phyloP scores from a whole-genome alignment of 495 filamentous ascomycete species.

The Chaetomium fimeti region DNA sequence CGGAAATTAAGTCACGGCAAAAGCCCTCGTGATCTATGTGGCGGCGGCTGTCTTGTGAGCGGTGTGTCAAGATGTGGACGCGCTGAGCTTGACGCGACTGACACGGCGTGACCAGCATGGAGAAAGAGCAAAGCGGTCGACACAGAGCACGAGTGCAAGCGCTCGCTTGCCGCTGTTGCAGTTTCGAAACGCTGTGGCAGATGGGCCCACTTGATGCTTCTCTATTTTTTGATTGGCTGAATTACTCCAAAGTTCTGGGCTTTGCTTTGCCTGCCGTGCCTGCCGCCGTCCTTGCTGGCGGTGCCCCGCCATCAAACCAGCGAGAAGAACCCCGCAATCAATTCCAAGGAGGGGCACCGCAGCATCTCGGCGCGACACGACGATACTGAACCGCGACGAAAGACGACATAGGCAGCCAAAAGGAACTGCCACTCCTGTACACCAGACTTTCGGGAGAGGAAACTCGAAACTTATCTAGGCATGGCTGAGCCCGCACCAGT shows the following conservation, averaged over 20 bases:
- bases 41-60: not conserved
- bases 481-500: slow-evolving; percentile 33
- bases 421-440: slow-evolving; percentile 7
- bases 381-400: slow-evolving; percentile 16
- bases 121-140: not conserved
- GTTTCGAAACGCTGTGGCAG: slow-evolving; percentile 6
- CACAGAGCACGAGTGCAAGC: not conserved
- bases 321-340: slow-evolving; percentile 24
- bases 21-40: not conserved
- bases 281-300: not conserved
- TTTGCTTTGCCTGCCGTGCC: not conserved
- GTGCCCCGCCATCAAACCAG: slow-evolving; percentile 30
- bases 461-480: slow-evolving; percentile 4
- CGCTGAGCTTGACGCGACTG: slow-evolving; percentile 6
- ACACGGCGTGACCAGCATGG: not conserved
- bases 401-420: slow-evolving; percentile 13
- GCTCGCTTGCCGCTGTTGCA: slow-evolving; percentile 3
- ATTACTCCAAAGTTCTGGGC: too few relatives aligned
- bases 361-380: slow-evolving; percentile 13
- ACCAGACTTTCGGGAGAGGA: not conserved
- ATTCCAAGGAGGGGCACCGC: slow-evolving; percentile 27
- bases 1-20: not conserved
- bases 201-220: not conserved
- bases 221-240: slow-evolving; percentile 1
- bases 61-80: not conserved